A percentile compares a stretch with the other conserved stretches of the same genome.
Conservation (phyloP, 495 filamentous ascomycete species). For the Neohortaea acidophila region DNA sequence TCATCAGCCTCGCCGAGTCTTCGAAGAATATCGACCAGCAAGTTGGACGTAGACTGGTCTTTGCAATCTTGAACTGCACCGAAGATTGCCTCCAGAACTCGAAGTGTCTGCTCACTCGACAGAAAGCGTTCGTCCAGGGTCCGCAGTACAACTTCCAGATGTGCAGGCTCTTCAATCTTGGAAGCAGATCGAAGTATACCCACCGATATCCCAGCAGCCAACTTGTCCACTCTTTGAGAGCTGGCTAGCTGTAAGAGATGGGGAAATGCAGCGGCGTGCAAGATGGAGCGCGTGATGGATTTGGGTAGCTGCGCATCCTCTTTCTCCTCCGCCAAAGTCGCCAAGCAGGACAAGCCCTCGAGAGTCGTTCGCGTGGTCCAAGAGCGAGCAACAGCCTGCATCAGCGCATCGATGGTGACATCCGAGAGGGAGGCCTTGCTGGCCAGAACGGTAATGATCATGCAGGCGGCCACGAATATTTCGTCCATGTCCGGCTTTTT, state of each 20-base stretch:
- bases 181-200: neutral
- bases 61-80: too few species aligned
- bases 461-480: constrained; percentile 71
- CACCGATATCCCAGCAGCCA: constrained; percentile 2
- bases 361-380: constrained; percentile 57
- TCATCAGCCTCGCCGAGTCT: too few species aligned
- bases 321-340: constrained; percentile 61
- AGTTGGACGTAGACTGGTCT: too few species aligned
- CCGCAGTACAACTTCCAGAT: constrained; percentile 1
- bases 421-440: constrained; percentile 66
- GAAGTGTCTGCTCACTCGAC: too few species aligned
- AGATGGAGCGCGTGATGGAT: constrained; percentile 50
- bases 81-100: too few species aligned
- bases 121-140: too few species aligned
- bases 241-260: neutral
- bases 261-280: constrained; percentile 16
- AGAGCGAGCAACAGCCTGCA: constrained; percentile 65
- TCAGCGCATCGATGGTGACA: constrained; percentile 56
- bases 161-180: constrained; percentile 1
- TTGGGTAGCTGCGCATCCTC: constrained; percentile 41
- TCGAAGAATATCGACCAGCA: too few species aligned
- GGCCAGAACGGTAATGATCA: constrained; percentile 71
- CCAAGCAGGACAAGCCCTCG: constrained; percentile 65
- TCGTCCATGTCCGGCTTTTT: constrained; percentile 58
- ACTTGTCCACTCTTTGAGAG: constrained; percentile 5